Base-by-base conservation (phyloP, 179 eudicot species). In the Patellifolia procumbens region DNA sequence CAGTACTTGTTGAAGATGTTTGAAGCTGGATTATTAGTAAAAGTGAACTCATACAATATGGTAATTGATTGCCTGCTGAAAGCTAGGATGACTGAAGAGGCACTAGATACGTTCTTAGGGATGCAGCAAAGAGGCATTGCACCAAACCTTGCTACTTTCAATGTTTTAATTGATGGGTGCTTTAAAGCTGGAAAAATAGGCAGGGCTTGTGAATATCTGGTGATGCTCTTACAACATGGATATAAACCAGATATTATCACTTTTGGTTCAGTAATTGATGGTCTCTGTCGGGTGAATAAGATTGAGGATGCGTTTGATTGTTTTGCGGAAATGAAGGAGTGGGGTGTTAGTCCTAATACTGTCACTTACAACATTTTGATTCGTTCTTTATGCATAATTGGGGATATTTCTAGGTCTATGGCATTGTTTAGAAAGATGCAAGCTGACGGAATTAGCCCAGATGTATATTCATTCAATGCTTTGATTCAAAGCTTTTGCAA, bases 81-180 rank as follows among this genome's bases (percentile, higher is more conserved):
- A 81, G 84, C 83, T 55, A 86, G 86, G 78, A 88, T 88, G 93
- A 82, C 86, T 74, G 83, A 83, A 26, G 86, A 78, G 79, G 97
- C 94, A 35, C 61, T 74, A 55, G 85, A 88, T 70, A 79, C 83
- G 67, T 89, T 89, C 68, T 55, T 43, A 61, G 78, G 76, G 72
- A 94, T 94, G 98, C 79, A 77, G 56, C 81, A 82, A 77, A 85
- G 83, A 59, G 87, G 88, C 72, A 73, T 94, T 73, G 26, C 73
- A 45, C 97, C 96, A 32, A 92, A 87, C 70, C 84, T 94, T 76
- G 91, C 90, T 68, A 92, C 97, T 70, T 92, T 89, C 73, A 94
- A 92, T 76, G 87, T 90, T 66, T 86, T 94, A 42, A 87, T 92
- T 52, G 84, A 86, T 64, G 96, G 97, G 63, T 78, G 81, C 84